These are phyloP conservation scores for Sphaerulina musiva DNA, from an alignment of 2,329 filamentous ascomycete genomes.

Conservation along the genomic window DNA sequence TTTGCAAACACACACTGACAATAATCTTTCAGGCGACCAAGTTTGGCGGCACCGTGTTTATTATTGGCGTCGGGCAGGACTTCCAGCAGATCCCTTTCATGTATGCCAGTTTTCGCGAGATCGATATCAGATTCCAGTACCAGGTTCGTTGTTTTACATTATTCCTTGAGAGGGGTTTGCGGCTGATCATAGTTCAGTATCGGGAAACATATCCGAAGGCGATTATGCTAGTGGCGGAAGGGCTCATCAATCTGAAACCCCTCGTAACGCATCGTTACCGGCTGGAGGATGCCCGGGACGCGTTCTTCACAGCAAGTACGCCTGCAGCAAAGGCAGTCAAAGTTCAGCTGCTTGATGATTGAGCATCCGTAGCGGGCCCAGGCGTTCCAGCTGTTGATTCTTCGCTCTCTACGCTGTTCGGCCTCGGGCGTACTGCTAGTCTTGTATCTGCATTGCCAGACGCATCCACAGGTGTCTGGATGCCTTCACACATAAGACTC, in stretches of 20 bases:
- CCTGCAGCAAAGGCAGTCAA: constrained; percentile 35
- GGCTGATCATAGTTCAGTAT: constrained; percentile 22
- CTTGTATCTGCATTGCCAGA: neutral
- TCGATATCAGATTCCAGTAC: constrained; percentile 38
- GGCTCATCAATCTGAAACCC: constrained; percentile 36
- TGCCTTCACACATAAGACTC: neutral
- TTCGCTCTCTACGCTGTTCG: neutral
- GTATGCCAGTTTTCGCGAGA: constrained; percentile 35
- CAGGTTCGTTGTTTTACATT: constrained; percentile 15
- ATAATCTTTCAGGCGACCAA: constrained; percentile 22
- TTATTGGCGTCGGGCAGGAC: constrained; percentile 35
- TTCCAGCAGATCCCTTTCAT: constrained; percentile 38
- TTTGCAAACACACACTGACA: constrained; percentile 1
- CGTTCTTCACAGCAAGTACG: constrained; percentile 36
- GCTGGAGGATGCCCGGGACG: constrained; percentile 35
- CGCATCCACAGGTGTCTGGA: neutral
- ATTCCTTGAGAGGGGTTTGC: neutral
- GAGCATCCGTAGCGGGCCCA: neutral
- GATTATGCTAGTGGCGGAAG: constrained; percentile 37
- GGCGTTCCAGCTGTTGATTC: neutral
- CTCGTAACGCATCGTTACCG: constrained; percentile 37
- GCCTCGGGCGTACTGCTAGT: neutral
- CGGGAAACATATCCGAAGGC: constrained; percentile 39
- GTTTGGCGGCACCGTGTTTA: constrained; percentile 36
- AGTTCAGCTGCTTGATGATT: constrained; percentile 31